Evolutionary conservation across 768 basidiomycete species (phyloP).

Genomic region (Tubosaeta sp.): DNA sequence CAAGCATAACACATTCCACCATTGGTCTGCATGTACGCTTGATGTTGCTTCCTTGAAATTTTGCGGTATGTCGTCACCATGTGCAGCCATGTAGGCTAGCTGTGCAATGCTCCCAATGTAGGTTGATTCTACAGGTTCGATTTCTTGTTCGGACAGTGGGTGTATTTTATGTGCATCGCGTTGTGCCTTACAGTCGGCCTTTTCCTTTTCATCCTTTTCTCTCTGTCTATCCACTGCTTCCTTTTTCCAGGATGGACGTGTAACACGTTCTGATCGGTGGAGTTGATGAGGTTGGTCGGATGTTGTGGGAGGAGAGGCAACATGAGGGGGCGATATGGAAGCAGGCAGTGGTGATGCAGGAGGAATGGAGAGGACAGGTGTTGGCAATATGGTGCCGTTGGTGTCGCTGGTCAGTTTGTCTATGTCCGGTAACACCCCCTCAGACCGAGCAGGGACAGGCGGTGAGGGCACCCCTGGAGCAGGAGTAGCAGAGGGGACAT

Average conservation of each 20-base stretch:
- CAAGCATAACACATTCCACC: background rate
- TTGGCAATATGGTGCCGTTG: no score
- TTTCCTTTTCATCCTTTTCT: background rate
- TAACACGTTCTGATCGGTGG: background rate
- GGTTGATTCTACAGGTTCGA: background rate
- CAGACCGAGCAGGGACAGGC: background rate
- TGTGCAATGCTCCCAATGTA: background rate
- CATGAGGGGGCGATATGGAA: no score
- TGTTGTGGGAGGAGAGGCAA: no score
- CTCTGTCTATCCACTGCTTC: background rate
- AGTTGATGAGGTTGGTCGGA: background rate
- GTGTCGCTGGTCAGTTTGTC: background rate
- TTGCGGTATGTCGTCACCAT: background rate
- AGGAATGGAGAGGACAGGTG: no score
- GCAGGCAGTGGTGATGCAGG: background rate
- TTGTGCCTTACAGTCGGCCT: background rate
- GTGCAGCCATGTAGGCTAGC: background rate
- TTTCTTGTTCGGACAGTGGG: background rate
- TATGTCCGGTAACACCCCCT: background rate
- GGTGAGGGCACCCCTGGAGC: background rate
- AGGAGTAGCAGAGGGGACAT: background rate
- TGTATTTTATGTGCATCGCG: background rate
- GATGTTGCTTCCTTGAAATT: background rate
- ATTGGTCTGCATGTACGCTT: background rate
- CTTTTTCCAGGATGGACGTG: background rate